A percentile compares a stretch with the other conserved stretches of the same genome.
Conservation (phyloP, 1,284 basidiomycete species). For the Puccinia coronata region DNA sequence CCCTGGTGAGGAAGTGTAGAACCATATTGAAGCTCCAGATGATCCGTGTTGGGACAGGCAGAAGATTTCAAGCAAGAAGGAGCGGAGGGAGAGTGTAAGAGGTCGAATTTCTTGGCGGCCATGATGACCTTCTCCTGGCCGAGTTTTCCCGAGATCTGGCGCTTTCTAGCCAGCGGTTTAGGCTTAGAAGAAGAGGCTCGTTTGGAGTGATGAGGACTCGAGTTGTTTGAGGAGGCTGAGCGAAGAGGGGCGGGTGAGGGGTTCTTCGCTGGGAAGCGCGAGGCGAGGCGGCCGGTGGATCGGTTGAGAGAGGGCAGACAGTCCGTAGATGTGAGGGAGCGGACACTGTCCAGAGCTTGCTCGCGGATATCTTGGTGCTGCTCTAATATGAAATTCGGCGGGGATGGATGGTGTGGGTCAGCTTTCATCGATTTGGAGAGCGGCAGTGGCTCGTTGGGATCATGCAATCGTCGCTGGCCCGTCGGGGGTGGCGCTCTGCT, state of each 20-base stretch:
- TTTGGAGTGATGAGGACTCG: too few relatives aligned
- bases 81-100: background rate
- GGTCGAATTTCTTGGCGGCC: slow-evolving; percentile 13
- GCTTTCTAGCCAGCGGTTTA: background rate
- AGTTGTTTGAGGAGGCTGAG: background rate
- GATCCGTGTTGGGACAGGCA: background rate
- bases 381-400: background rate
- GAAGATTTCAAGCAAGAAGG: background rate
- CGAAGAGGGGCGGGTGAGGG: background rate
- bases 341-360: slow-evolving; percentile 21
- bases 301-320: slow-evolving; percentile 11
- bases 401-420: background rate
- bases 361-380: background rate
- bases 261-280: background rate
- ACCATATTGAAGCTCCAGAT: too few relatives aligned
- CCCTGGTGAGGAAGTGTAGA: too few relatives aligned
- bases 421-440: slow-evolving; percentile 2
- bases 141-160: slow-evolving; percentile 16
- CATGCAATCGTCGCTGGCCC: slow-evolving; percentile 31
- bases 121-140: slow-evolving; percentile 1
- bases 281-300: slow-evolving; percentile 1
- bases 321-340: background rate
- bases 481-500: slow-evolving; percentile 25
- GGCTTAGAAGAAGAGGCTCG: background rate
- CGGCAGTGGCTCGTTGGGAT: slow-evolving; percentile 40